Evolutionary conservation across 2,329 filamentous ascomycete species (phyloP).

Genomic region (Claviceps sp.): DNA sequence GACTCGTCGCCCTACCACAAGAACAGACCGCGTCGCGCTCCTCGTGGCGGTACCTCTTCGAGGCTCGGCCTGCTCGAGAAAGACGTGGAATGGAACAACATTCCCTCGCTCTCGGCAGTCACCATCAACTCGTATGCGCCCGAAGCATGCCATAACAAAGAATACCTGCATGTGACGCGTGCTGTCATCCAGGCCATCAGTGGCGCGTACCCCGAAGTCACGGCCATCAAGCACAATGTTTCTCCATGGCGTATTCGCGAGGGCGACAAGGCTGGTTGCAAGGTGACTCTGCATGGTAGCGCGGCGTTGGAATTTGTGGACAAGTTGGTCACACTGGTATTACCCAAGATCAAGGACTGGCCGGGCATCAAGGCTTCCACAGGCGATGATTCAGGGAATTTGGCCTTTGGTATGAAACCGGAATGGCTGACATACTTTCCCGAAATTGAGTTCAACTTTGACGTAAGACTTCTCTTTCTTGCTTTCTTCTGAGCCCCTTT

Average conservation of each 20-base stretch:
- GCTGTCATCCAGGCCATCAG: slow-evolving; percentile 79
- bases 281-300: slow-evolving; percentile 63
- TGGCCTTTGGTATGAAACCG: slow-evolving; percentile 65
- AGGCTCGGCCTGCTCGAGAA: slow-evolving; percentile 58
- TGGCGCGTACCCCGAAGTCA: slow-evolving; percentile 58
- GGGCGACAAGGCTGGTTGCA: slow-evolving; percentile 61
- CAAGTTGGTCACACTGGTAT: slow-evolving; percentile 77
- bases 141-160: slow-evolving; percentile 54
- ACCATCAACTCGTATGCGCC: slow-evolving; percentile 69
- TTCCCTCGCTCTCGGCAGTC: slow-evolving; percentile 69
- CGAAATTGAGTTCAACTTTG: slow-evolving; percentile 89
- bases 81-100: slow-evolving; percentile 66
- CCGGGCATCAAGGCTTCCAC: slow-evolving; percentile 50
- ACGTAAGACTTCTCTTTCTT: slow-evolving; percentile 42
- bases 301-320: slow-evolving; percentile 82
- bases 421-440: slow-evolving; percentile 76
- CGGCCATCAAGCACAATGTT: slow-evolving; percentile 56
- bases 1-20: slow-evolving; percentile 88
- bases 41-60: slow-evolving; percentile 56
- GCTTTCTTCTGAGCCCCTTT: slow-evolving; percentile 10
- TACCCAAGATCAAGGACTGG: slow-evolving; percentile 96
- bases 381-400: slow-evolving; percentile 79
- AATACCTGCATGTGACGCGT: slow-evolving; percentile 67
- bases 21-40: slow-evolving; percentile 73
- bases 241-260: slow-evolving; percentile 60